Evolutionary conservation across 179 eudicot species (phyloP).

Genomic region (Heliamphora ciliata): DNA sequence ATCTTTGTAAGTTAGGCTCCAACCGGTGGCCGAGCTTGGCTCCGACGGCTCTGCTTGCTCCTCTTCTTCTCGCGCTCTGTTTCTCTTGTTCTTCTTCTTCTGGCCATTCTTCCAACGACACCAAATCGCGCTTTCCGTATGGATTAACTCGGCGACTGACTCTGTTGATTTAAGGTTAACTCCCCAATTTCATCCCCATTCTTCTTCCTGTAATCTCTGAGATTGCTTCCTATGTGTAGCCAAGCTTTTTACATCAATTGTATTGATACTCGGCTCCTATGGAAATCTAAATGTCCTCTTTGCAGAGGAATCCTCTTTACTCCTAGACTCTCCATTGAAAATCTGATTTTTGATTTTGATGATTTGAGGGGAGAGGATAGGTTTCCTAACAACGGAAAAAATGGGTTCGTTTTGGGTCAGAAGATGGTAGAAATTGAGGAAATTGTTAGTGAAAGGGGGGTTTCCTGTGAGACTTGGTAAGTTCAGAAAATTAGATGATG

Average conservation of each 20-base stretch:
- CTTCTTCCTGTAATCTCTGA: conserved; percentile 5
- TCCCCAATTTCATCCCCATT: no score
- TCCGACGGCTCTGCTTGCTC: no score
- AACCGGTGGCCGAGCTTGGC: no score
- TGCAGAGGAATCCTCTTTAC: conserved; percentile 39
- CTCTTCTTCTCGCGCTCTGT: no score
- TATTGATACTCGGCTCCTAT: conserved; percentile 45
- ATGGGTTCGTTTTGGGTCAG: conserved; percentile 19
- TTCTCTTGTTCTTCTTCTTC: no score
- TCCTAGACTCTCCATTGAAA: conserved; percentile 29
- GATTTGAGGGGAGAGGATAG: conserved; percentile 33
- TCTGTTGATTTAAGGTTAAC: no score
- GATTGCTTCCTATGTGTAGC: conserved; percentile 42
- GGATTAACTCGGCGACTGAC: no score
- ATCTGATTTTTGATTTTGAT: conserved; percentile 39
- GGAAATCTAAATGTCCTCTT: conserved; percentile 43
- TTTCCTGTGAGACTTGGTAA: conserved; percentile 39
- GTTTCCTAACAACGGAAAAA: conserved; percentile 14
- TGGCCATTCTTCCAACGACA: no score
- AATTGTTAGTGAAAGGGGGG: conserved; percentile 24
- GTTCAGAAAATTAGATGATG: conserved; percentile 30
- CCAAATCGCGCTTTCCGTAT: no score
- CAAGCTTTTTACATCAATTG: conserved; percentile 48
- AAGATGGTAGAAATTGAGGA: conserved; percentile 25
- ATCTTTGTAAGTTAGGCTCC: no score